phyloP scores from a whole-genome alignment of 768 basidiomycete genomes.

The Macrolepiota albuminosa region DNA sequence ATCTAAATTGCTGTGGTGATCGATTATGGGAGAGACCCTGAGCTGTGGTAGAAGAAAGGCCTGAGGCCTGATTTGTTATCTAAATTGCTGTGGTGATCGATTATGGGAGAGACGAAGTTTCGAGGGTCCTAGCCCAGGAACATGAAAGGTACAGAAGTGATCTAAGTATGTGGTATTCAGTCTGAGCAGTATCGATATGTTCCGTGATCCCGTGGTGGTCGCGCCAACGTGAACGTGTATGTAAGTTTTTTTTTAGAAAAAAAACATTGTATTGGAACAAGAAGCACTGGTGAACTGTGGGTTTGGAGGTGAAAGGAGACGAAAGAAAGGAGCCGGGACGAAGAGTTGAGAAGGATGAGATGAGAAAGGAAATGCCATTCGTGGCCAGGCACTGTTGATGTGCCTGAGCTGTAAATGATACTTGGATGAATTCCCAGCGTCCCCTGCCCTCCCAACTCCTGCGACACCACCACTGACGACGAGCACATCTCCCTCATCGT shows the following conservation, averaged over 20 bases:
- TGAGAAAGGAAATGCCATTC: constrained; percentile 13
- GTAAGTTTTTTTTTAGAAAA: not conserved
- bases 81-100: not conserved
- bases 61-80: too few relatives aligned
- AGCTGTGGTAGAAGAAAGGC: too few relatives aligned
- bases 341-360: constrained; percentile 6
- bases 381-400: constrained; percentile 17
- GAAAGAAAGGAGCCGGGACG: not conserved
- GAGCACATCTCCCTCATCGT: constrained; percentile 1
- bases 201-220: constrained; percentile 6
- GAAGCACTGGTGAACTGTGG: not conserved
- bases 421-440: constrained; percentile 18
- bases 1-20: not conserved
- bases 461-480: constrained; percentile 14
- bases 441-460: constrained; percentile 15
- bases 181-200: not conserved
- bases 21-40: not conserved
- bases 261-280: not conserved
- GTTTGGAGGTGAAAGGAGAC: not conserved
- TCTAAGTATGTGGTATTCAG: not conserved
- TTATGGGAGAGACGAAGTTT: not conserved
- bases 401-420: constrained; percentile 21
- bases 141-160: constrained; percentile 10
- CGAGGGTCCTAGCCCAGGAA: constrained; percentile 3
- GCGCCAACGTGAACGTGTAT: not conserved